Evolutionary conservation across 129 eudicot species (phyloP).

Genomic region (Glebionis coronaria): DNA sequence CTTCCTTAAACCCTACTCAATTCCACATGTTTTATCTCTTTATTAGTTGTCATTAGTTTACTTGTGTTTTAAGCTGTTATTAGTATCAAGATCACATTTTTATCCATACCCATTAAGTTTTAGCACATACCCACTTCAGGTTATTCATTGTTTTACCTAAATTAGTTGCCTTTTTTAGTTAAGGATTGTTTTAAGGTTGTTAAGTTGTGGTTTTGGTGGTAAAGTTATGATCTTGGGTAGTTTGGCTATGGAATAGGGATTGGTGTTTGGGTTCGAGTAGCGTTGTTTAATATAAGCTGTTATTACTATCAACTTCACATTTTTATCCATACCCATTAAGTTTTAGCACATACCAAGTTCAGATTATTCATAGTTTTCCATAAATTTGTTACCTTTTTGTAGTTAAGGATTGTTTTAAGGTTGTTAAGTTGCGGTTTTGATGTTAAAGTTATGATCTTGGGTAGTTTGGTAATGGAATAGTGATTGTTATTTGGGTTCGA

Average conservation of each 20-base stretch:
- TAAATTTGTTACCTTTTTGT: slow-evolving; percentile 15
- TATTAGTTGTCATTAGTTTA: not conserved
- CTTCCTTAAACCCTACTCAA: not conserved
- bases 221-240: not conserved
- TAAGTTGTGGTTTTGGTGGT: not conserved
- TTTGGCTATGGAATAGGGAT: slow-evolving; percentile 10
- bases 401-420: not conserved
- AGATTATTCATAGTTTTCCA: not conserved
- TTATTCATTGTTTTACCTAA: not conserved
- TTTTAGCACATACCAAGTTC: slow-evolving; percentile 3
- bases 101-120: slow-evolving; percentile 2
- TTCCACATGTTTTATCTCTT: no score
- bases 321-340: slow-evolving; percentile 5
- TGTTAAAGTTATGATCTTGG: not conserved
- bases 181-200: not conserved
- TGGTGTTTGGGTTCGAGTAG: slow-evolving; percentile 12
- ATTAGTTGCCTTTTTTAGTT: slow-evolving; percentile 9
- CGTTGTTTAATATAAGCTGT: slow-evolving; percentile 21
- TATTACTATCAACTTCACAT: slow-evolving; percentile 18
- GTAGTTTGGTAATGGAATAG: slow-evolving; percentile 11
- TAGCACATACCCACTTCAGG: not conserved
- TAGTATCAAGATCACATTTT: slow-evolving; percentile 19
- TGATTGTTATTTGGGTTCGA: slow-evolving; percentile 8
- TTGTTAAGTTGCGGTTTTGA: not conserved
- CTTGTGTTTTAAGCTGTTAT: slow-evolving; percentile 15